These are phyloP conservation scores for Starmerella potacharoeniae DNA, from an alignment of 805 yeast genomes.

Conservation along the genomic window DNA sequence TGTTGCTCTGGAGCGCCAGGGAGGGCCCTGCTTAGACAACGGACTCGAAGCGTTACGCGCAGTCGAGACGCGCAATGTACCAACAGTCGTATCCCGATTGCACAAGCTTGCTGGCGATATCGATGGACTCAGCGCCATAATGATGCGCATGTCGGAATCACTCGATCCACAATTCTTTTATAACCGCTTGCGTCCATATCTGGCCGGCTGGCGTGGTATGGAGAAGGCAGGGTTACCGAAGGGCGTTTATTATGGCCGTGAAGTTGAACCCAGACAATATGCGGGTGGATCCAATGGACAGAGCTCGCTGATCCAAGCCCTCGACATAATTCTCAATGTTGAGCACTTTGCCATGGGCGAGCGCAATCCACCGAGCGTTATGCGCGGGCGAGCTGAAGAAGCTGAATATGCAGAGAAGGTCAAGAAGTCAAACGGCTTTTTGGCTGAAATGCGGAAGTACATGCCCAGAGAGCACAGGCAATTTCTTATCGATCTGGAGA, in stretches of 20 bases:
- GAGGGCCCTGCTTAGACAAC: conserved; percentile 55
- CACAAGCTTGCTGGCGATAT: conserved; percentile 63
- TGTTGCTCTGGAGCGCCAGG: conserved; percentile 72
- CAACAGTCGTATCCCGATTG: conserved; percentile 36
- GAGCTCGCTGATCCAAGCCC: conserved; percentile 74
- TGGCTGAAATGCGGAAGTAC: conserved; percentile 73
- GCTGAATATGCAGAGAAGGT: conserved; percentile 1
- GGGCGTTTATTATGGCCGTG: conserved; percentile 71
- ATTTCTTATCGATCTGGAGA: conserved; percentile 51
- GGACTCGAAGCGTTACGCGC: conserved; percentile 59
- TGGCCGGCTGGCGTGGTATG: conserved; percentile 95
- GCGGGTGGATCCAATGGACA: conserved; percentile 95
- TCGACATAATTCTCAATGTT: conserved; percentile 66
- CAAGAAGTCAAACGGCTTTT: conserved; percentile 35
- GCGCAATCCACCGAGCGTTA: conserved; percentile 25
- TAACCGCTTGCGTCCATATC: conserved; percentile 71
- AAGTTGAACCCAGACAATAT: conserved; percentile 41
- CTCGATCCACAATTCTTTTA: conserved; percentile 91
- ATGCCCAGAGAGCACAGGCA: conserved; percentile 84
- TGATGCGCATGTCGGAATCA: conserved; percentile 81
- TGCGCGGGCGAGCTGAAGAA: conserved; percentile 5
- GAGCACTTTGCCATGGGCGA: conserved; percentile 72
- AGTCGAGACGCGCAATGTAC: conserved; percentile 38
- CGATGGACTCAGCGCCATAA: conserved; percentile 57
- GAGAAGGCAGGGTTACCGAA: conserved; percentile 66